These are phyloP conservation scores for Kluyveromyces sp. DNA, from an alignment of 1,139 yeast species.

Conservation along the genomic window DNA sequence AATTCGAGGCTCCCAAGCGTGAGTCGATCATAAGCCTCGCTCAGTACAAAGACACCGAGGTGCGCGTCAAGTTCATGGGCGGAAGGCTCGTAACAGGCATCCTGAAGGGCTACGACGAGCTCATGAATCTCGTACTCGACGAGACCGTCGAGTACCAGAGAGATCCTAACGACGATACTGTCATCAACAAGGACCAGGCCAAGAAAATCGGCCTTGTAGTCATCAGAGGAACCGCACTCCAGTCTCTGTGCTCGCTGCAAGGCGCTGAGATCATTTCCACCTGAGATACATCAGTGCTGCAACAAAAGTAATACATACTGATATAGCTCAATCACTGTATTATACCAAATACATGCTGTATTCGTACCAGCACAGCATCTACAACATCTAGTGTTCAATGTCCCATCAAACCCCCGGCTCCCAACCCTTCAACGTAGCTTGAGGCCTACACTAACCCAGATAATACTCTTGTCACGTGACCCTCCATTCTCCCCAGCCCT, in stretches of 20 bases:
- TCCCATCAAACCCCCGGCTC: not conserved
- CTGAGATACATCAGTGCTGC: not conserved
- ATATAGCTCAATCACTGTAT: no score
- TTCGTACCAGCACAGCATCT: constrained; percentile 1
- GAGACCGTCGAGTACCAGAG: constrained; percentile 66
- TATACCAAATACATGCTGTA: not conserved
- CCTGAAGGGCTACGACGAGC: constrained; percentile 83
- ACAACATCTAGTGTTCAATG: not conserved
- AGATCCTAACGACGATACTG: constrained; percentile 54
- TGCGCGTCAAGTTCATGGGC: constrained; percentile 79
- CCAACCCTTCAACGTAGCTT: no score
- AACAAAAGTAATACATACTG: not conserved
- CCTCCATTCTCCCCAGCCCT: not conserved
- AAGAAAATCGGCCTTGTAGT: constrained; percentile 71
- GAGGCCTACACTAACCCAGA: no score
- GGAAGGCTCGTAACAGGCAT: constrained; percentile 75
- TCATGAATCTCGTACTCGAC: constrained; percentile 88
- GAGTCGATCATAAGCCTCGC: constrained; percentile 84
- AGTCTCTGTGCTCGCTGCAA: constrained; percentile 76
- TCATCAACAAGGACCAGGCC: constrained; percentile 42
- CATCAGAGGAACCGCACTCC: constrained; percentile 76
- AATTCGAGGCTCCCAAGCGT: constrained; percentile 71
- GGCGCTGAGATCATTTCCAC: constrained; percentile 61
- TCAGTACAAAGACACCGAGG: constrained; percentile 64
- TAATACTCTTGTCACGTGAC: constrained; percentile 1